Base-by-base conservation (phyloP, 2,329 filamentous ascomycete species). In the Diaporthe humulicola region DNA sequence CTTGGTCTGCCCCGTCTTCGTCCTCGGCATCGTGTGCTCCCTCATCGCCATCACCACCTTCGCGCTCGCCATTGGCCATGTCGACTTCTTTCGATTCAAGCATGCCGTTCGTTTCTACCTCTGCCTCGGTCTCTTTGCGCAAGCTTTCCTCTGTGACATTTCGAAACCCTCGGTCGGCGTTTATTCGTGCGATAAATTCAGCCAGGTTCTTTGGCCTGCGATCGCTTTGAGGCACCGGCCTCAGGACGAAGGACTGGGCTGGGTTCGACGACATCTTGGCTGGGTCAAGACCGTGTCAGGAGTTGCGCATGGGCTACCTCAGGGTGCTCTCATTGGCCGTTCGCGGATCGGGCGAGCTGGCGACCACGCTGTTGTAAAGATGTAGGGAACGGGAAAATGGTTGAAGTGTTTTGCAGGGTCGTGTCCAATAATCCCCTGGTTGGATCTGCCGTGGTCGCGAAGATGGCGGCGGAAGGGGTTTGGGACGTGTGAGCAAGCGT, bases 91-190 rank as follows among this genome's bases (percentile, higher is more conserved):
- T 87, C 82, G 15, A 84, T 81, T 83, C 81, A 25, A 77, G 76
- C 15, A 76, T 77, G n/a, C 77, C 80, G 78, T 76, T 81, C 75
- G 77, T 86, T 84, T 87, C 82, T 56, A 86, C 80, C 84, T 87
- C 83, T 56, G 86, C 81, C 25, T 80, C 84, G 70, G 97, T 92
- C 79, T 97, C 93, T 48, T 92, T 90, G 67, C 89, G 89, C 50
- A 98, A 86, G 57, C 91, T 89, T 69, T 91, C 89, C 82, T 98
- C 94, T 67, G 92, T 94, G 77, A 98, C 88, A 78, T 92, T 88
- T 75, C 95, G 93, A 81, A 98, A 97, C 33, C 95, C 94, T 19
- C 94, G 95, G 80, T 97, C 92, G 57, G 87, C 84, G 78, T 95
- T 94, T 80, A 98, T 93, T 78, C 96, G 95, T 74, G 89, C 86